Evolutionary conservation across 208 protist genomes (phyloP), one percentile per base, ranked within the genome.

Genomic region (Leishmania aethiopica): DNA sequence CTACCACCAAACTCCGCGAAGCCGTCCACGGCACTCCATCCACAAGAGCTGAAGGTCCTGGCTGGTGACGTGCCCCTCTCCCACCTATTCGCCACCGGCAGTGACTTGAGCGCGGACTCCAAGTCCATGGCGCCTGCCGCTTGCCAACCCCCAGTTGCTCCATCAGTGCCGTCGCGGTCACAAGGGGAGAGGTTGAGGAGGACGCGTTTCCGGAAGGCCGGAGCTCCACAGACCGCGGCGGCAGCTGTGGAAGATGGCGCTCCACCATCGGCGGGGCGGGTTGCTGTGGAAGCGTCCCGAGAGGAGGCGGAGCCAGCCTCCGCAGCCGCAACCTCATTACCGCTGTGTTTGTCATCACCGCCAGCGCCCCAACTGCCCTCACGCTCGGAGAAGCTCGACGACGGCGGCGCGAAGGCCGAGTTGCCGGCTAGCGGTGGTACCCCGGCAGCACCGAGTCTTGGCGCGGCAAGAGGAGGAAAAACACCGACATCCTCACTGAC

Each of bases 31-130:
- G 5, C 13, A 25, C 35, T 15, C n/a, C 6, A 51, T 19, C 13
- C 11, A 57, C 47, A 40, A 55, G 70, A 37, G 22, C 22, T 19
- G 70, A 45, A 7, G 11, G 25, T 37, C 4, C 17, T 74, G 70
- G 70, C 6, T 13, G 70, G 32, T 55, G 73, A 77, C 73, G 19
- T 77, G 47, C 73, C 73, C 51, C 73, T 77, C 28, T 59, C 15
- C 19, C 22, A 32, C 32, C 73, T 77, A 28, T 77, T 60, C 32
- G n/a, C 51, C 19, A 15, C n/a, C 73, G 35, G 51, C 51, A 45
- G 51, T 10, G 11, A 77, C 73, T 22, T 62, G 51, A 47, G 51
- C 35, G 73, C 32, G 19, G 40, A 15, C 15, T 7, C 32, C 17
- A 47, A 32, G 51, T 25, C n/a, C 51, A 45, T 64, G n/a, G 49